phyloP scores from a whole-genome alignment of 108 stramenopile species.

The Cyclotella cryptica region DNA sequence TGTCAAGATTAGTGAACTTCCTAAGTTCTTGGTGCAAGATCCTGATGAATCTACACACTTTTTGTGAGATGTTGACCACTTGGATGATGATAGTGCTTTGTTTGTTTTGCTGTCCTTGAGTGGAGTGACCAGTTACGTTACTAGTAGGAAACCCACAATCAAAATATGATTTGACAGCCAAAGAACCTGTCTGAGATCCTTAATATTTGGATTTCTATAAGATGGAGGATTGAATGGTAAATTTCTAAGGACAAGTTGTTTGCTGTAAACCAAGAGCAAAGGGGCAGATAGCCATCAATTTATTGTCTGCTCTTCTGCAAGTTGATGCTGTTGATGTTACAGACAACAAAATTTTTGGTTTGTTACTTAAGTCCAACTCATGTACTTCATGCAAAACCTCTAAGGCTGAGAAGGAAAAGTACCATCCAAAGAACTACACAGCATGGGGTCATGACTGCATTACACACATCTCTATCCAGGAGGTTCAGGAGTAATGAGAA shows the following conservation, averaged over 20 bases:
- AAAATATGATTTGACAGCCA: conserved; percentile 11
- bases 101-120: background rate
- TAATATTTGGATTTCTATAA: background rate
- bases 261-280: background rate
- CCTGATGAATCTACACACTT: conserved; percentile 11
- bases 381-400: too few species aligned
- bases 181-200: conserved; percentile 13
- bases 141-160: conserved; percentile 1
- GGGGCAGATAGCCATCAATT: background rate
- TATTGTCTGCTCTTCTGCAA: too few species aligned
- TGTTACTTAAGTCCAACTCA: too few species aligned
- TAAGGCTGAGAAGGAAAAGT: too few species aligned
- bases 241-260: background rate
- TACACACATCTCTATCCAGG: too few species aligned
- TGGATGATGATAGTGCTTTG: background rate
- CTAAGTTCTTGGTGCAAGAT: background rate
- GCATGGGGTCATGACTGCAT: too few species aligned
- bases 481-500: too few species aligned
- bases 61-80: background rate
- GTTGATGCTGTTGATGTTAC: too few species aligned
- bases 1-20: conserved; percentile 10
- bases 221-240: conserved; percentile 1
- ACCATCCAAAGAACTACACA: too few species aligned
- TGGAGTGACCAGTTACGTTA: conserved; percentile 11
- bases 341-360: too few species aligned